Evolutionary conservation across 768 basidiomycete species (phyloP), one percentile per base, ranked within the genome.

Genomic region (Termitomyces eurrhizus): DNA sequence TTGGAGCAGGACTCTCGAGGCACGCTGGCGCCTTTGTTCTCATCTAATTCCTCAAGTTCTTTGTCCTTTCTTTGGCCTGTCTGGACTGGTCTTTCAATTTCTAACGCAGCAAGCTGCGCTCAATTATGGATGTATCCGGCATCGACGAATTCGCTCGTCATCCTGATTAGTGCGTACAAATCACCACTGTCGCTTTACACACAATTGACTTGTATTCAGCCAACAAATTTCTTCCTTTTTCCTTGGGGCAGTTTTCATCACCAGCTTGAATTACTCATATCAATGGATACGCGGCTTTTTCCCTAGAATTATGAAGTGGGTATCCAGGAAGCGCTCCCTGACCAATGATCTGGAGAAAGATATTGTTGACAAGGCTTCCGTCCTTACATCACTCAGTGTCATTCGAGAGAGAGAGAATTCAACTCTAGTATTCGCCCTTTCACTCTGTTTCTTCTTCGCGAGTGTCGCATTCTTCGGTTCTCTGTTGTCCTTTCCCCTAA

Each of bases 171-270:
- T 62, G 16, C 37, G 64, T 39, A 18, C 2, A 6, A 12, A 32
- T 16, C 26, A 18, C 13, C 37, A 37, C n/a, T 4, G 32, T n/a
- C 21, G 42, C n/a, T n/a, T n/a, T 11, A 21, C 13, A 21, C 13
- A 39, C 9, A 18, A 2, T 16, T 44, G 26, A 24, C 36, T 39
- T 52, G 37, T 45, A 42, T 54, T 13, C 32, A 65, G 64, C 32
- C 62, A 58, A 55, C 61, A 62, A 29, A 58, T 60, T 26, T 56
- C 64, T n/a, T 42, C 61, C 9, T 65, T 65, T 44, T 62, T 65
- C 18, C 64, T 65, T n/a, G 64, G 64, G 8, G 49, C 59, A 5
- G 61, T 65, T 16, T 65, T 65, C 33, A 62, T 65, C 21, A 62
- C 64, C 49, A 62, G 64, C 41, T 51, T 65, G 11, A 62, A 65